Base-by-base conservation (phyloP, 371 early-diverging fungal genomes). In the Mucor racemosus region DNA sequence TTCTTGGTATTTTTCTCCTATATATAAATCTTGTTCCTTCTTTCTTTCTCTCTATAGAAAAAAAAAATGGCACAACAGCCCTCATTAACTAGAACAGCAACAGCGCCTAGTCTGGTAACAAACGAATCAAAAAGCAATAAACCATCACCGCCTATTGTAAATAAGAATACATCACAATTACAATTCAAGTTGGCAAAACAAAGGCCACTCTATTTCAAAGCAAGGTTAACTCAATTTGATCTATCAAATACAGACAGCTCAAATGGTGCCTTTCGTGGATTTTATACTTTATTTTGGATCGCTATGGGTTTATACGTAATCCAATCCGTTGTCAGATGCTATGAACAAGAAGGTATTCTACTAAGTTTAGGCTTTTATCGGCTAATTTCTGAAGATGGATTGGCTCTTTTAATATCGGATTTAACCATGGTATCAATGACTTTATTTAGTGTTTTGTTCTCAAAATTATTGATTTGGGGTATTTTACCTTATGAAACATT, bases 241-340 rank as follows among this genome's bases (percentile, higher is more conserved):
- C 58, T 77, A 17, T 72, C 81, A 5, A 78, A 81, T 46, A 74
- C 81, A 40, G 78, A 81, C 15, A 72, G 74, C 4, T 76, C 76
- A 7, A 82, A 85, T 40, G 84, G 84, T 58, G 75, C 85, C 8
- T 88, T 89, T 74, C 86, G 94, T n/a, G 97, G 98, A 1, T 95
- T 97, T 64, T 93, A 94, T 66, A 92, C 91, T 0, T 81, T 97
- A 9, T 97, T 97, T 77, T 98, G 97, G 97, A 86, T 95, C 34
- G 86, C 88, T 34, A 91, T 95, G 84, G 92, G 87, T 14, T 86
- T 90, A 58, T 94, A 93, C 69, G 83, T 91, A 7, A 62, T 94
- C 19, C 89, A 89, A 58, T 88, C 92, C 2, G 68, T 91, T 31
- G 83, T 90, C 17, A 75, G 86, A 31, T 91, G 91, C 67, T 91